Evolutionary conservation across 257 asterid genomes (phyloP), one percentile per base, ranked within the genome.

Genomic region (Nyctanthes arbortristis): DNA sequence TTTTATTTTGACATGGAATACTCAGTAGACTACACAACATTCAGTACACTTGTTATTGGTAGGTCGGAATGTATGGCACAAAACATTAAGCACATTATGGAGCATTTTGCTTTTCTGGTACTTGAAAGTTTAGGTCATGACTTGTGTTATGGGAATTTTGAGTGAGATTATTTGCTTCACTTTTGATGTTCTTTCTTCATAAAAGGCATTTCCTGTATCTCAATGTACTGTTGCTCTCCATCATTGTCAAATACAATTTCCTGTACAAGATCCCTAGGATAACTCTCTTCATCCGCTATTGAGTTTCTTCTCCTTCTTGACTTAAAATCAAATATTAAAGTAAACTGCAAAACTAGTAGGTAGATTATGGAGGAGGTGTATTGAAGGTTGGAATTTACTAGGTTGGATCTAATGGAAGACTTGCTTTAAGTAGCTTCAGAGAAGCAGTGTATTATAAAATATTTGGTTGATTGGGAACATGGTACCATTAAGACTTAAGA

Each of bases 1-100:
- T 82, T 73, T 71, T 79, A 82, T 61, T 82, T 58, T 74, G 87
- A 82, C 61, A 82, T 79, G 87, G 71, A 77, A 64, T 82, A 79
- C 65, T 79, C 80, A 7, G 82, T 82, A 68, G 84, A 79, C 65
- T 82, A 82, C 75, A 73, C 87, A 49, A 79, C 87, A 64, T 82
- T 82, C 76, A 82, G 75, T 69, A 58, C 73, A 62, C 20, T 76
- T 37, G 28, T 45, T 39, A 24, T 79, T 52, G 84, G 87, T 82
- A 76, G 45, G 30, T 58, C 45, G 74, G 28, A 66, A 20, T 61
- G 52, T 29, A 54, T 65, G 73, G 62, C 27, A 16, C 68, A 25
- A 61, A 36, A 69, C 52, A n/a, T 73, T 12, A 36, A 71, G 29
- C 64, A 33, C 45, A 33, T 10, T 28, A 12, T 63, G 13, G 40